phyloP scores from a whole-genome alignment of 441 rosid species.

The Sinapis alba region DNA sequence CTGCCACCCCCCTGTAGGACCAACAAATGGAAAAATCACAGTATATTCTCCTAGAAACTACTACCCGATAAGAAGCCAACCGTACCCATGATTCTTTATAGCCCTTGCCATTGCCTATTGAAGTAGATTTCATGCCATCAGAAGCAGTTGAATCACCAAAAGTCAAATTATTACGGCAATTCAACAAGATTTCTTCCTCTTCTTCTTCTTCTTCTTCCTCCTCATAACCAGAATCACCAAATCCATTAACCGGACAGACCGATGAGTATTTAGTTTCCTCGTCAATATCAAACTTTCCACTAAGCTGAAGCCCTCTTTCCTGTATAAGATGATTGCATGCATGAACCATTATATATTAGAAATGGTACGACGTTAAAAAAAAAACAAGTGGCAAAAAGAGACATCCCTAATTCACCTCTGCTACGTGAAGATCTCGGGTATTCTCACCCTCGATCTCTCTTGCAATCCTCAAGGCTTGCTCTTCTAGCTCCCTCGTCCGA shows the following conservation, averaged over 20 bases:
- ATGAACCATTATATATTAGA: constrained; percentile 3
- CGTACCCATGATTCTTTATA: constrained; percentile 46
- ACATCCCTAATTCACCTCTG: constrained; percentile 58
- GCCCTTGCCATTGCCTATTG: constrained; percentile 43
- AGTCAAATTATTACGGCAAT: constrained; percentile 64
- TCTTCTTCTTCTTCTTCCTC: constrained; percentile 50
- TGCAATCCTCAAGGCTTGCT: constrained; percentile 85
- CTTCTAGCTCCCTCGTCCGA: constrained; percentile 65
- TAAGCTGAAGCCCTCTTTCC: constrained; percentile 84
- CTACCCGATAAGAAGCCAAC: constrained; percentile 59
- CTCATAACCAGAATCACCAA: constrained; percentile 74
- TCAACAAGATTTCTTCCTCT: constrained; percentile 65
- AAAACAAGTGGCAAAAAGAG: background rate
- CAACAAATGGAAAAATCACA: constrained; percentile 31
- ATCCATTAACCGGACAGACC: constrained; percentile 53
- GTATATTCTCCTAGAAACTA: constrained; percentile 35
- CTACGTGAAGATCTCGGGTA: constrained; percentile 88
- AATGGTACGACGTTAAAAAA: background rate
- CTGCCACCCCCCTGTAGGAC: constrained; percentile 76
- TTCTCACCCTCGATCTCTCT: constrained; percentile 95
- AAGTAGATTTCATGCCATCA: constrained; percentile 40
- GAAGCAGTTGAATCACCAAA: constrained; percentile 69
- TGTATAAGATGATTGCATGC: constrained; percentile 44
- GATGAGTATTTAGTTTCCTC: constrained; percentile 93
- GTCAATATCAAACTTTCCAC: constrained; percentile 67